These are phyloP conservation scores for Helicosporidium sp. DNA, from an alignment of 139 green algal species.

Conservation along the genomic window DNA sequence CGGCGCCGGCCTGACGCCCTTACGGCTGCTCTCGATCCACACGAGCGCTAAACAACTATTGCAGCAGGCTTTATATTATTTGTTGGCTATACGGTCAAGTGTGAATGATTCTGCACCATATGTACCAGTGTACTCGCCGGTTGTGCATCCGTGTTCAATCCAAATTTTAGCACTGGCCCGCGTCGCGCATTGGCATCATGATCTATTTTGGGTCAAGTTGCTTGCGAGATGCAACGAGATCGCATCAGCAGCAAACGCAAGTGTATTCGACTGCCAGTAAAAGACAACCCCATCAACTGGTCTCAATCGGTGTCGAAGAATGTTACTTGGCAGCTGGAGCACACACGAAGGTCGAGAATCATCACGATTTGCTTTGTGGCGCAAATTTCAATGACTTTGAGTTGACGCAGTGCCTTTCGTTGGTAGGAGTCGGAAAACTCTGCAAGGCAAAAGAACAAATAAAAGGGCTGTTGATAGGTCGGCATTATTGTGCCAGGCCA, in stretches of 20 bases:
- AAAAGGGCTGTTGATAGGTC: too few relatives aligned
- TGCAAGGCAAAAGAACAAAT: too few relatives aligned
- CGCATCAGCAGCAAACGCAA: not conserved
- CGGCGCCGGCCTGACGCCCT: not conserved
- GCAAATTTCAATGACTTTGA: constrained; percentile 59
- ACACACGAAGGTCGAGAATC: not conserved
- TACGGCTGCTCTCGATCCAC: not conserved
- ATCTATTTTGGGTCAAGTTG: too few relatives aligned
- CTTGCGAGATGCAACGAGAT: not conserved
- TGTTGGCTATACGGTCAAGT: too few relatives aligned
- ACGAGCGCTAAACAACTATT: not conserved
- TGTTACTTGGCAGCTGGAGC: too few relatives aligned
- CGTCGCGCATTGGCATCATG: too few relatives aligned
- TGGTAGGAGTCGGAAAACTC: constrained; percentile 74
- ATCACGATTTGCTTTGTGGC: not conserved
- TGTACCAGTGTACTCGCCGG: too few relatives aligned
- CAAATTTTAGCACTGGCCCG: too few relatives aligned
- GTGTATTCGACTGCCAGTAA: not conserved
- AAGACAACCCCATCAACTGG: not conserved
- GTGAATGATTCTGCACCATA: too few relatives aligned
- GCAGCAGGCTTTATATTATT: too few relatives aligned
- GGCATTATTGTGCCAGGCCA: not conserved
- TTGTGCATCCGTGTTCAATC: too few relatives aligned
- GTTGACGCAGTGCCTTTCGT: constrained; percentile 90
- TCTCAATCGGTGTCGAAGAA: too few relatives aligned